These are phyloP conservation scores for Lipomyces yarrowii DNA, from an alignment of 1,139 yeast genomes.

Conservation along the genomic window DNA sequence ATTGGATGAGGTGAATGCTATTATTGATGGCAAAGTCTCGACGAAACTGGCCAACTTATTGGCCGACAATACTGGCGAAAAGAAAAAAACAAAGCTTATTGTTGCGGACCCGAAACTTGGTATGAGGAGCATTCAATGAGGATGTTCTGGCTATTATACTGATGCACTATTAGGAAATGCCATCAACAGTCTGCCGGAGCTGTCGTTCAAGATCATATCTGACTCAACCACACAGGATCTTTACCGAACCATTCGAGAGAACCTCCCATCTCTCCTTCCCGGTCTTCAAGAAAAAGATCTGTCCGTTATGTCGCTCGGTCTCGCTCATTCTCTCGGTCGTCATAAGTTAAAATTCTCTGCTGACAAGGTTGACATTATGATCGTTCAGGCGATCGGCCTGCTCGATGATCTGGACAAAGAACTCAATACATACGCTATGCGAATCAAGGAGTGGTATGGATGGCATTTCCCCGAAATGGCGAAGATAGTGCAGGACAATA, in stretches of 20 bases:
- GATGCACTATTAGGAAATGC: constrained; percentile 64
- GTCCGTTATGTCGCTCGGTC: constrained; percentile 94
- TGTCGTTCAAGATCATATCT: constrained; percentile 83
- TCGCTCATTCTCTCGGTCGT: constrained; percentile 98
- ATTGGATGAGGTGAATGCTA: constrained; percentile 88
- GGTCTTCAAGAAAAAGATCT: constrained; percentile 85
- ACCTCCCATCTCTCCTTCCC: constrained; percentile 89
- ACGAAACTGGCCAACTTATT: constrained; percentile 76
- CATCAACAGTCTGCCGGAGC: constrained; percentile 84
- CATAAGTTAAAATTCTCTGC: constrained; percentile 98
- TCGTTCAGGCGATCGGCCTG: constrained; percentile 96
- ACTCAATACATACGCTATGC: constrained; percentile 96
- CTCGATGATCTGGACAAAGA: constrained; percentile 97
- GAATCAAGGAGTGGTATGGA: constrained; percentile 99
- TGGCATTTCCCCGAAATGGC: constrained; percentile 99
- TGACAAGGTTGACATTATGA: constrained; percentile 97
- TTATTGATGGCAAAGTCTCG: constrained; percentile 92
- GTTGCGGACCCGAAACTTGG: constrained; percentile 89
- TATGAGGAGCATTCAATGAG: constrained; percentile 4
- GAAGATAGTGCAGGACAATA: constrained; percentile 90
- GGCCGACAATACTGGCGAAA: constrained; percentile 63
- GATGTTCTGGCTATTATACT: background rate
- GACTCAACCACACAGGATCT: constrained; percentile 95
- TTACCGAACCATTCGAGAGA: constrained; percentile 92
- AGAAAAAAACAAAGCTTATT: constrained; percentile 62